Evolutionary conservation across 768 basidiomycete genomes (phyloP).

Genomic region (Tylopilus rubrobrunneus): DNA sequence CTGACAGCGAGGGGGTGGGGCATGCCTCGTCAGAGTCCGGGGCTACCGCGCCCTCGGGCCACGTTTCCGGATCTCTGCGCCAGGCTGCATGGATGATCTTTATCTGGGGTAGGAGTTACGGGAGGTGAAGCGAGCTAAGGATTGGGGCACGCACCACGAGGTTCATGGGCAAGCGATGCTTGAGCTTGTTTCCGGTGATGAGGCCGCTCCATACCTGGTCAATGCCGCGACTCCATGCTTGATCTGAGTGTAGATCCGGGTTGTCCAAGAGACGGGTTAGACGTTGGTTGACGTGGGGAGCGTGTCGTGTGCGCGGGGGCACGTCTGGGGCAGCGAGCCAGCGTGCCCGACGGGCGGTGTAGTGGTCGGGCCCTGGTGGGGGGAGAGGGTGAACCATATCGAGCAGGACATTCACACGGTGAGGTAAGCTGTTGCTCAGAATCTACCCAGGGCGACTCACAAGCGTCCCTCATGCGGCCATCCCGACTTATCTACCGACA

Average conservation of each 20-base stretch:
- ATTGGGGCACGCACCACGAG: constrained; percentile 49
- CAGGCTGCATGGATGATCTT: constrained; percentile 72
- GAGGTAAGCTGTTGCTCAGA: background rate
- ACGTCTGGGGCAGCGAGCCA: constrained; percentile 45
- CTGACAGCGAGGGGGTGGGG: background rate
- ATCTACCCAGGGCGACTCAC: background rate
- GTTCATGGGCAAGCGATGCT: constrained; percentile 56
- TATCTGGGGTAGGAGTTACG: constrained; percentile 42
- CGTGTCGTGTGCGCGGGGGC: constrained; percentile 22
- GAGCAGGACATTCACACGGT: constrained; percentile 19
- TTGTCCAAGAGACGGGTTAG: constrained; percentile 48
- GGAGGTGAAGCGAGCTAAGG: background rate
- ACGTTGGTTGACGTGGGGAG: constrained; percentile 40
- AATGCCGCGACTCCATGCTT: constrained; percentile 54
- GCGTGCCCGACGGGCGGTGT: constrained; percentile 55
- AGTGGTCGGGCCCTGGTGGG: constrained; percentile 61
- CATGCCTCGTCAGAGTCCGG: constrained; percentile 58
- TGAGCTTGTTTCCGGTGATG: constrained; percentile 53
- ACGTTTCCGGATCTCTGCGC: constrained; percentile 67
- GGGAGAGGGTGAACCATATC: constrained; percentile 40
- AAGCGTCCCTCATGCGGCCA: constrained; percentile 21
- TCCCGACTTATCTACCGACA: constrained; percentile 34
- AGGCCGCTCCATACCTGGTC: constrained; percentile 64
- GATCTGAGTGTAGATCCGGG: constrained; percentile 47
- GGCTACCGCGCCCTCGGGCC: constrained; percentile 61